Conservation (phyloP, 495 filamentous ascomycete species). For the Penicillium paradoxum region DNA sequence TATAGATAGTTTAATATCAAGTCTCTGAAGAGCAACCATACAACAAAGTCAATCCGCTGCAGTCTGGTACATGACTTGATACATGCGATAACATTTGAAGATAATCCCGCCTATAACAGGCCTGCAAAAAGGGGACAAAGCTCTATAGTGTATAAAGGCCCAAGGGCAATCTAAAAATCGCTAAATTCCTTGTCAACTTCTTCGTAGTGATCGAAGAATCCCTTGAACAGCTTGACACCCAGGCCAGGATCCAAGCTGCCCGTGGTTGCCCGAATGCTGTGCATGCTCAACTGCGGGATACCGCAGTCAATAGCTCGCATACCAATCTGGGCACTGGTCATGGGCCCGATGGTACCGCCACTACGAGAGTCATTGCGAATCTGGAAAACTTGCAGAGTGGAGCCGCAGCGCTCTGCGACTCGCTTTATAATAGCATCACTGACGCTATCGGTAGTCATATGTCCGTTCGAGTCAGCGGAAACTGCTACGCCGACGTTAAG, state of each 20-base stretch:
- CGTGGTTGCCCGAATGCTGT: conserved; percentile 86
- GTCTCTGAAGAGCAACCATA: not conserved
- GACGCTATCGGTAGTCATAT: conserved; percentile 87
- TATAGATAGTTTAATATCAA: not conserved
- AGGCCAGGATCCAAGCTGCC: conserved; percentile 83
- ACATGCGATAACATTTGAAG: not conserved
- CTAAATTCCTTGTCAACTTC: conserved; percentile 80
- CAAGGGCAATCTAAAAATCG: conserved; percentile 30
- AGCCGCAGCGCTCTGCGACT: conserved; percentile 63
- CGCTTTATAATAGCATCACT: conserved; percentile 70
- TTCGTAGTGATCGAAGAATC: conserved; percentile 85
- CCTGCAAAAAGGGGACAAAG: not conserved
- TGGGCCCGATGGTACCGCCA: conserved; percentile 94
- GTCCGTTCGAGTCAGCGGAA: conserved; percentile 81
- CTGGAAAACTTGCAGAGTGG: conserved; percentile 82
- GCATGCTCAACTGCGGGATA: conserved; percentile 91
- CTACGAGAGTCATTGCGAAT: conserved; percentile 85
- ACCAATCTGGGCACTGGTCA: conserved; percentile 76
- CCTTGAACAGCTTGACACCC: conserved; percentile 82
- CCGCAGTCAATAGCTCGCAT: conserved; percentile 85
- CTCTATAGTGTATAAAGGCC: not conserved
- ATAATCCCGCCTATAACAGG: conserved; percentile 2
- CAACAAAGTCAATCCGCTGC: not conserved
- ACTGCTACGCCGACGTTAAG: conserved; percentile 89
- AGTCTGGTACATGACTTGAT: not conserved